Evolutionary conservation across 306 rosid species (phyloP).

Genomic region (Trifolium pratense): DNA sequence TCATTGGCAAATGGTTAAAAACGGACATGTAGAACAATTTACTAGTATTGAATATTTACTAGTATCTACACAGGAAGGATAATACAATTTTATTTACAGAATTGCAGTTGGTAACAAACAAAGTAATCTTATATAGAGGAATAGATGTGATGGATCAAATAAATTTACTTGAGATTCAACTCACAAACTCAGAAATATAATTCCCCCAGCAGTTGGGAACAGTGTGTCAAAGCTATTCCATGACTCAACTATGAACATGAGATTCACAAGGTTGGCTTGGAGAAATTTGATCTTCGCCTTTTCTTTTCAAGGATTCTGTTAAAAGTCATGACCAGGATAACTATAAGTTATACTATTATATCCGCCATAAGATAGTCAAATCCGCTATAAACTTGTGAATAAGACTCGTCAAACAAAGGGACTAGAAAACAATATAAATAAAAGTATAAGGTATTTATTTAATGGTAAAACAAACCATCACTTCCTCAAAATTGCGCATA

Average conservation of each 20-base stretch:
- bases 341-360: not conserved
- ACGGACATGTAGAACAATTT: not conserved
- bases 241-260: slow-evolving; percentile 33
- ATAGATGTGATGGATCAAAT: slow-evolving; percentile 6
- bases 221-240: slow-evolving; percentile 28
- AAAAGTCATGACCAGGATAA: slow-evolving; percentile 40
- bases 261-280: slow-evolving; percentile 41
- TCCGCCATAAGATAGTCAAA: not conserved
- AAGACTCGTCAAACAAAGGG: not conserved
- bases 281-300: slow-evolving; percentile 46
- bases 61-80: slow-evolving; percentile 22
- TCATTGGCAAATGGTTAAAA: not conserved
- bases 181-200: slow-evolving; percentile 11
- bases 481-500: slow-evolving; percentile 23
- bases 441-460: slow-evolving; percentile 3
- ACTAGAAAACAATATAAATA: not conserved
- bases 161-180: slow-evolving; percentile 6
- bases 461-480: not conserved
- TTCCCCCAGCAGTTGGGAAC: slow-evolving; percentile 24
- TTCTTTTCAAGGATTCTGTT: slow-evolving; percentile 67
- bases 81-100: slow-evolving; percentile 23
- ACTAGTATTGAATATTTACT: not conserved
- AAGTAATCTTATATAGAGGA: slow-evolving; percentile 19
- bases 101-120: slow-evolving; percentile 16
- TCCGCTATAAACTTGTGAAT: not conserved